Evolutionary conservation across 2,329 filamentous ascomycete species (phyloP).

Genomic region (Alternaria brassicicola): DNA sequence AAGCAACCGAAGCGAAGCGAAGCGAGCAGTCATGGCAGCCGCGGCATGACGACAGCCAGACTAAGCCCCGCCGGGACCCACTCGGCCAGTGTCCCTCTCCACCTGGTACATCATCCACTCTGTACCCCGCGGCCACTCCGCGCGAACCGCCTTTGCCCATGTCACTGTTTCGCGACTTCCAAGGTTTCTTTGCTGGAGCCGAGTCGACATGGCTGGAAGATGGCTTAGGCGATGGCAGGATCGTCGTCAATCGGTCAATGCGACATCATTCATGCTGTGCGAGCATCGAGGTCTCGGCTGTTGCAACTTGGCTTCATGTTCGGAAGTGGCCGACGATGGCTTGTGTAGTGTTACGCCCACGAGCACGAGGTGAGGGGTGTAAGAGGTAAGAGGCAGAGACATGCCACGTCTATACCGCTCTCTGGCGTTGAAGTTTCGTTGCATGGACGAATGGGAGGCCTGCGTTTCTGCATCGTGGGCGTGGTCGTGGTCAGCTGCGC

Average conservation of each 20-base stretch:
- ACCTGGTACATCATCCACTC: neutral
- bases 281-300: slow-evolving; percentile 5
- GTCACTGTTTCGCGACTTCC: neutral
- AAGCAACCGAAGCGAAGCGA: slow-evolving; percentile 7
- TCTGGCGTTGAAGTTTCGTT: neutral
- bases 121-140: slow-evolving; percentile 13
- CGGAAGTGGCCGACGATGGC: slow-evolving; percentile 13
- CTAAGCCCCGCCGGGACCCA: slow-evolving; percentile 5
- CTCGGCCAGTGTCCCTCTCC: neutral
- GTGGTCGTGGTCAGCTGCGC: slow-evolving; percentile 24
- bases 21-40: neutral
- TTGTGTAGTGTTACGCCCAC: neutral
- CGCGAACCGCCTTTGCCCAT: slow-evolving; percentile 14
- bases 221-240: neutral
- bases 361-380: slow-evolving; percentile 7
- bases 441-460: slow-evolving; percentile 11
- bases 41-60: slow-evolving; percentile 7
- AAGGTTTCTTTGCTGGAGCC: neutral
- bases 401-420: slow-evolving; percentile 21
- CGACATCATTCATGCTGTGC: slow-evolving; percentile 1
- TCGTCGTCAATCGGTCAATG: slow-evolving; percentile 3
- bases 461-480: slow-evolving; percentile 9
- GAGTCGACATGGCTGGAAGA: slow-evolving; percentile 6
- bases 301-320: neutral
- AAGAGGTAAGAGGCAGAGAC: slow-evolving; percentile 5